phyloP scores from a whole-genome alignment of 2,329 filamentous ascomycete species.

The Blumeria graminis region DNA sequence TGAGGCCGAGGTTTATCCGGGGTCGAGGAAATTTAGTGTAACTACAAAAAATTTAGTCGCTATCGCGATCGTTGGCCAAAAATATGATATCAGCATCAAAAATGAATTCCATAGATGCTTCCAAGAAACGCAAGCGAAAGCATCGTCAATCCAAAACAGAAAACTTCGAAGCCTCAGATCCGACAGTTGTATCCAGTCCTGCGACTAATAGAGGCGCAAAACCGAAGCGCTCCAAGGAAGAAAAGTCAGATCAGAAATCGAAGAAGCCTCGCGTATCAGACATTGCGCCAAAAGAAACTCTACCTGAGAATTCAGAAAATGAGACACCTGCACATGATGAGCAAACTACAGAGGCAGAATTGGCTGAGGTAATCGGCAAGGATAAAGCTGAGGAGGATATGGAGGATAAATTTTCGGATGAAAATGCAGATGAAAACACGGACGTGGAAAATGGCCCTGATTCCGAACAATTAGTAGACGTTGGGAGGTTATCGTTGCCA shows the following conservation, averaged over 20 bases:
- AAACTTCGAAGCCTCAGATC: constrained; percentile 4
- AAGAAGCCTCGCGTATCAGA: constrained; percentile 17
- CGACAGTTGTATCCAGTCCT: constrained; percentile 3
- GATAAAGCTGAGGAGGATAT: constrained; percentile 4
- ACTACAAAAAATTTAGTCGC: too few relatives aligned
- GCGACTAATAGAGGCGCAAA: constrained; percentile 5
- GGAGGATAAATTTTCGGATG: not conserved
- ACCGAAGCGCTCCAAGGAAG: constrained; percentile 8
- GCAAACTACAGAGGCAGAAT: constrained; percentile 11
- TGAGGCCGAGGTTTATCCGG: too few relatives aligned
- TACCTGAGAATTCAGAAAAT: constrained; percentile 5
- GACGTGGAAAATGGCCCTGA: constrained; percentile 2
- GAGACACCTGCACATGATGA: constrained; percentile 13
- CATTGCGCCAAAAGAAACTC: constrained; percentile 5
- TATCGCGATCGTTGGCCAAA: too few relatives aligned
- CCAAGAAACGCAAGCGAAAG: constrained; percentile 16
- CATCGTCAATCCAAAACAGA: constrained; percentile 10
- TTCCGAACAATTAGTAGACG: constrained; percentile 5
- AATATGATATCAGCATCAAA: too few relatives aligned
- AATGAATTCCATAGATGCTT: too few relatives aligned
- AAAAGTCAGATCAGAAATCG: constrained; percentile 15
- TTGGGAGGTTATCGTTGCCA: constrained; percentile 9
- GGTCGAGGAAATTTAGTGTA: too few relatives aligned
- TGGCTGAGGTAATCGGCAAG: not conserved
- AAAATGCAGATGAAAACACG: not conserved